A percentile compares a stretch with the other conserved stretches of the same genome.
phyloP scores from a whole-genome alignment of 495 filamentous ascomycete genomes.

The Aspergillus carlsbadensis region DNA sequence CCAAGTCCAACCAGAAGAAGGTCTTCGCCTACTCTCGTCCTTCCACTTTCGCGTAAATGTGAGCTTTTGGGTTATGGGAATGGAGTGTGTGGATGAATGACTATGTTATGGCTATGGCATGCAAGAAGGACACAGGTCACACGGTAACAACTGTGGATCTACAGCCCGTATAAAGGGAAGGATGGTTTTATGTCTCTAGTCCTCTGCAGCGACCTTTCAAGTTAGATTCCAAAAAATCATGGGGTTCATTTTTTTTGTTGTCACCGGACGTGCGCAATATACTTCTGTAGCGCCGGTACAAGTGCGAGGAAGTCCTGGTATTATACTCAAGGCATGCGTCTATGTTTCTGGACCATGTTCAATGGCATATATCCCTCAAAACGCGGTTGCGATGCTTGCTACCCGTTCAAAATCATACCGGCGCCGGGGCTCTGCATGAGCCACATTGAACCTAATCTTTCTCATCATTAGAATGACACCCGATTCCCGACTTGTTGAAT shows the following conservation, averaged over 20 bases:
- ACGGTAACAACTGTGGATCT: slow-evolving; percentile 41
- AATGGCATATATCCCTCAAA: too few relatives aligned
- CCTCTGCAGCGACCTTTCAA: slow-evolving; percentile 47
- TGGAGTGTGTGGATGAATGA: slow-evolving; percentile 50
- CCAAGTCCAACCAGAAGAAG: slow-evolving; percentile 76
- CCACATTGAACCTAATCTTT: too few relatives aligned
- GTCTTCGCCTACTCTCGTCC: slow-evolving; percentile 88
- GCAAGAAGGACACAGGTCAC: slow-evolving; percentile 45
- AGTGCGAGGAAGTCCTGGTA: too few relatives aligned
- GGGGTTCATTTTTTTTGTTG: slow-evolving; percentile 34
- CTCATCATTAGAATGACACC: too few relatives aligned
- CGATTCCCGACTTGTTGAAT: too few relatives aligned
- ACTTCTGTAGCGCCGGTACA: neutral
- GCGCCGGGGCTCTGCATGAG: too few relatives aligned
- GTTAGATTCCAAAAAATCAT: slow-evolving; percentile 43
- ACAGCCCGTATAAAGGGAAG: slow-evolving; percentile 34
- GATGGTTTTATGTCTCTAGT: slow-evolving; percentile 48
- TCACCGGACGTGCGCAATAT: neutral
- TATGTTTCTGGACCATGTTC: too few relatives aligned
- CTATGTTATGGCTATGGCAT: slow-evolving; percentile 50
- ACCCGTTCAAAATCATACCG: too few relatives aligned
- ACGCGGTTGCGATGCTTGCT: too few relatives aligned
- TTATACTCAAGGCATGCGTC: too few relatives aligned
- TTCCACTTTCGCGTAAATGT: slow-evolving; percentile 74
- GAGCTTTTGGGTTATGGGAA: slow-evolving; percentile 37